These are phyloP conservation scores for Cyberlindnera sargentensis DNA, from an alignment of 805 yeast genomes.

Conservation along the genomic window DNA sequence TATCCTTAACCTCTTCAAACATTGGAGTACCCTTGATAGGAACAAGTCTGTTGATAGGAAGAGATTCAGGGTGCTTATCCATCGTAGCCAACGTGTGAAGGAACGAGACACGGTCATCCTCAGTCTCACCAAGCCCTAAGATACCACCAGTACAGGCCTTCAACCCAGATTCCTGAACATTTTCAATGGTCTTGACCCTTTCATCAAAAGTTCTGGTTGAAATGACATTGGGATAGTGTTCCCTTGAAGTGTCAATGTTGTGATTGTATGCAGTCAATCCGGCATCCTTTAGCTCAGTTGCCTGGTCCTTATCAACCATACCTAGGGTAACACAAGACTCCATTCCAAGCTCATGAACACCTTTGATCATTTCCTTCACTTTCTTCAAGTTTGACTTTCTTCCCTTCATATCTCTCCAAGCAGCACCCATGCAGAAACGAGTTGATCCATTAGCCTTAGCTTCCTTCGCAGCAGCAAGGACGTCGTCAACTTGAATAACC, in stretches of 20 bases:
- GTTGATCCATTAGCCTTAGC: conserved; percentile 71
- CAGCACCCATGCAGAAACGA: conserved; percentile 80
- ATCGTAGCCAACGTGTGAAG: conserved; percentile 59
- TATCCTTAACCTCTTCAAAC: conserved; percentile 43
- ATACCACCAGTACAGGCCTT: conserved; percentile 77
- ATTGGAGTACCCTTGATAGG: conserved; percentile 76
- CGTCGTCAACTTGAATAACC: conserved; percentile 54
- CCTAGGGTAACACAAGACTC: conserved; percentile 80
- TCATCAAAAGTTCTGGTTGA: conserved; percentile 68
- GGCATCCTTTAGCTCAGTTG: conserved; percentile 48
- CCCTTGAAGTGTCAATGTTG: conserved; percentile 73
- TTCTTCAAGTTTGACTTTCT: conserved; percentile 58
- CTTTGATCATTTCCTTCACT: conserved; percentile 58
- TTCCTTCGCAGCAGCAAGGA: conserved; percentile 51
- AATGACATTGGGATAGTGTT: conserved; percentile 67
- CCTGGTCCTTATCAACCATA: conserved; percentile 65
- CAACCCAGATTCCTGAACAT: conserved; percentile 57
- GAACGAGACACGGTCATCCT: conserved; percentile 64
- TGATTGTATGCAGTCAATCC: conserved; percentile 81
- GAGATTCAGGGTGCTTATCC: conserved; percentile 70
- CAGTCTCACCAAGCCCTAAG: conserved; percentile 69
- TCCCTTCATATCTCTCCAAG: conserved; percentile 83
- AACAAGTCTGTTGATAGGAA: conserved; percentile 76
- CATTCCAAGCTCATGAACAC: conserved; percentile 58
- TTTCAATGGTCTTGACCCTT: conserved; percentile 56